Evolutionary conservation across 108 stramenopile genomes (phyloP).

Genomic region (Nitzschia putrida): DNA sequence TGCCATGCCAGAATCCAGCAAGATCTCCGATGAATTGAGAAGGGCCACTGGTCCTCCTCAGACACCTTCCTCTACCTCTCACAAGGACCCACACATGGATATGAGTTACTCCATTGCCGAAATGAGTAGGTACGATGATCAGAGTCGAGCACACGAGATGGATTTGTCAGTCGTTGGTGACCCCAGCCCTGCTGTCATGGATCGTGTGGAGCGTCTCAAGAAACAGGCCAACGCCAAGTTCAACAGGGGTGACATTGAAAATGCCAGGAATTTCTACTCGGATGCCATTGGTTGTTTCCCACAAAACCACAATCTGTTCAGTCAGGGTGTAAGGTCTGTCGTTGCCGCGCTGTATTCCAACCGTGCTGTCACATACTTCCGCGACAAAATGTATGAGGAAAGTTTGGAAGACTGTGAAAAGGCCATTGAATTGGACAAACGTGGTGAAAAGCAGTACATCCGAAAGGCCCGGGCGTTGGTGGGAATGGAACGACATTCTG

Average conservation of each 20-base stretch:
- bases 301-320: constrained; percentile 14
- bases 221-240: constrained; percentile 46
- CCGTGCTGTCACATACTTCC: constrained; percentile 39
- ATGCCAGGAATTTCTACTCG: constrained; percentile 26
- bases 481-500: constrained; percentile 26
- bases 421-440: constrained; percentile 34
- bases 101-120: constrained; percentile 24
- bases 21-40: constrained; percentile 33
- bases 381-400: constrained; percentile 33
- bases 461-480: constrained; percentile 36
- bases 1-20: constrained; percentile 20
- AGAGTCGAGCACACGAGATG: constrained; percentile 27
- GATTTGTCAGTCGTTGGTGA: constrained; percentile 31
- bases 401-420: constrained; percentile 37
- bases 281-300: constrained; percentile 39
- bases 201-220: constrained; percentile 38
- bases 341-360: constrained; percentile 40
- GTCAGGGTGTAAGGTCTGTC: constrained; percentile 26
- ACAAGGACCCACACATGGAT: neutral
- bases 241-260: constrained; percentile 41
- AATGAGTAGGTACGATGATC: constrained; percentile 10
- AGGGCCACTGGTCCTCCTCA: constrained; percentile 24
- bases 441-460: constrained; percentile 34
- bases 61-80: constrained; percentile 1
- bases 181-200: constrained; percentile 36